phyloP scores from a whole-genome alignment of 2,329 filamentous ascomycete genomes.

The Aschersonia sp. region DNA sequence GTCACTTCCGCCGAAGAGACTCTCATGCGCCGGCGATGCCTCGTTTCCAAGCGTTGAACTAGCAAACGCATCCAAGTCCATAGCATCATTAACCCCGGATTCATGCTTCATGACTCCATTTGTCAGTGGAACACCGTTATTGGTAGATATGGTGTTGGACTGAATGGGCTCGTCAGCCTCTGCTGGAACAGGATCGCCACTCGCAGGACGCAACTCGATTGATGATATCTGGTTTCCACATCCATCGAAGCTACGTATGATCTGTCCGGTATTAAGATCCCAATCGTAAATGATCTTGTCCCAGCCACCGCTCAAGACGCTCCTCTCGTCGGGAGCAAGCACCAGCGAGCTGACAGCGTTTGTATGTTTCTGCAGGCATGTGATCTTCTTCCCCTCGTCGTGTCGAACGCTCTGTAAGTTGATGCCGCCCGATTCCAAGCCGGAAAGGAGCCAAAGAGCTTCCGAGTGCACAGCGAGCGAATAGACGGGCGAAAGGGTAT shows the following conservation, averaged over 20 bases:
- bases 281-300: slow-evolving; percentile 90
- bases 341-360: slow-evolving; percentile 84
- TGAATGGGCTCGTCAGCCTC: slow-evolving; percentile 45
- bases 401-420: slow-evolving; percentile 89
- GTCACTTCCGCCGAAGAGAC: slow-evolving; percentile 68
- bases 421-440: slow-evolving; percentile 80
- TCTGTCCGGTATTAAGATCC: slow-evolving; percentile 79
- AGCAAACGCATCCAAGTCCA: slow-evolving; percentile 10
- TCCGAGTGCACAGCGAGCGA: slow-evolving; percentile 83
- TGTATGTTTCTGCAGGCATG: slow-evolving; percentile 66
- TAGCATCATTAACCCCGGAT: slow-evolving; percentile 2
- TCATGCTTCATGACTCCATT: slow-evolving; percentile 30
- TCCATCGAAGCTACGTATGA: slow-evolving; percentile 62
- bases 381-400: slow-evolving; percentile 84
- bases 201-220: slow-evolving; percentile 71
- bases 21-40: slow-evolving; percentile 59
- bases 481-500: slow-evolving; percentile 76
- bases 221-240: slow-evolving; percentile 75
- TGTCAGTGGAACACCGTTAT: slow-evolving; percentile 46
- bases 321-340: slow-evolving; percentile 71
- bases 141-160: slow-evolving; percentile 63
- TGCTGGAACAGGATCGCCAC: slow-evolving; percentile 59
- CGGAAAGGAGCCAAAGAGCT: slow-evolving; percentile 82
- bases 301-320: slow-evolving; percentile 86
- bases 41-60: slow-evolving; percentile 31